A percentile compares a stretch with the other conserved stretches of the same genome.
Evolutionary conservation across 441 rosid species (phyloP).

Genomic region (Gossypium gossypioides): DNA sequence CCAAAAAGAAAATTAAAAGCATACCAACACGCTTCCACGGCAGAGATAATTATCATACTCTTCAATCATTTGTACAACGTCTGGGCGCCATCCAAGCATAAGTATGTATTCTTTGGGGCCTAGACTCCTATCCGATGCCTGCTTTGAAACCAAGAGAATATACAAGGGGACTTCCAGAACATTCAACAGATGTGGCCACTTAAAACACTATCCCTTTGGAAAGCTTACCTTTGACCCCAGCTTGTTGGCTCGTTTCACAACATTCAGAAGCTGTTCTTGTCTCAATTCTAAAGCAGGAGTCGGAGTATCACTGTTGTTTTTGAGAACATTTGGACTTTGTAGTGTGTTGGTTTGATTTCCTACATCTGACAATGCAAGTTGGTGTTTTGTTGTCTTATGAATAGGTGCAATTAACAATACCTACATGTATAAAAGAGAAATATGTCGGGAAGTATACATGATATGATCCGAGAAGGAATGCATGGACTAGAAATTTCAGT

Average conservation of each 20-base stretch:
- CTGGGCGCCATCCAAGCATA: conserved; percentile 91
- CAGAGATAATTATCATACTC: conserved; percentile 95
- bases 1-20: conserved; percentile 7
- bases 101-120: conserved; percentile 84
- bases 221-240: conserved; percentile 65
- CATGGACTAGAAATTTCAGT: conserved; percentile 4
- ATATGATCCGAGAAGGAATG: conserved; percentile 7
- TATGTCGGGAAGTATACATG: background rate
- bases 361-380: conserved; percentile 34
- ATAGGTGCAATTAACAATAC: conserved; percentile 70
- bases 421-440: conserved; percentile 26
- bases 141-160: conserved; percentile 17
- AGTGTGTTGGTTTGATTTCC: conserved; percentile 20
- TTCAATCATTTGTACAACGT: conserved; percentile 70
- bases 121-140: conserved; percentile 54
- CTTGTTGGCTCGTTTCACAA: conserved; percentile 45
- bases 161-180: background rate
- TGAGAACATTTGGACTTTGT: conserved; percentile 22
- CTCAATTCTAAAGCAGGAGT: conserved; percentile 35
- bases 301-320: conserved; percentile 22
- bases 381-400: conserved; percentile 40
- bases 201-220: conserved; percentile 8
- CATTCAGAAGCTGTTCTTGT: conserved; percentile 36
- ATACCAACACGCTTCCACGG: conserved; percentile 84
- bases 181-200: conserved; percentile 6